phyloP scores from a whole-genome alignment of 352 stramenopile genomes.

The Globisporangium polare region DNA sequence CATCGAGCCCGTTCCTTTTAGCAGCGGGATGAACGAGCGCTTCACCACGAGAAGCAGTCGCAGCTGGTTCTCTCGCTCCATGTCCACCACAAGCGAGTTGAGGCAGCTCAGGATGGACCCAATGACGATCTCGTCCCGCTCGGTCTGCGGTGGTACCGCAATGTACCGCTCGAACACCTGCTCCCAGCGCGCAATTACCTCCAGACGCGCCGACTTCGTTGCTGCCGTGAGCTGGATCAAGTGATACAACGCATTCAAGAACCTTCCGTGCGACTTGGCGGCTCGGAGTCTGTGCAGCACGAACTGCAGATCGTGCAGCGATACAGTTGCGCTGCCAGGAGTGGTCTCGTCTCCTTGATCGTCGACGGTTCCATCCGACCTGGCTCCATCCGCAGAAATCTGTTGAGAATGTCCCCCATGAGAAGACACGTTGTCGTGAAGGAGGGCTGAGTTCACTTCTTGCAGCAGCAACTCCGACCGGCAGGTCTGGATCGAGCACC shows the following conservation, averaged over 20 bases:
- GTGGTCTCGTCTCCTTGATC: neutral
- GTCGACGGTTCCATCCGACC: neutral
- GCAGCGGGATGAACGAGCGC: conserved; percentile 42
- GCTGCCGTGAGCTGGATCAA: conserved; percentile 34
- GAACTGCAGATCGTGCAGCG: conserved; percentile 22
- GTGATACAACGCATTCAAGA: conserved; percentile 62
- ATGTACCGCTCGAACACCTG: conserved; percentile 44
- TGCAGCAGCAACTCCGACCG: conserved; percentile 16
- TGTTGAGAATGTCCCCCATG: neutral
- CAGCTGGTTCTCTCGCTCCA: conserved; percentile 37
- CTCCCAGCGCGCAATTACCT: conserved; percentile 37
- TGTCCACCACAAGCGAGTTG: conserved; percentile 30
- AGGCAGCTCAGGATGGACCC: conserved; percentile 34
- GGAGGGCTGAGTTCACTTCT: neutral
- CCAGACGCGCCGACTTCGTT: conserved; percentile 17
- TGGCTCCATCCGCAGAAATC: neutral
- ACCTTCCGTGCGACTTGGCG: conserved; percentile 55
- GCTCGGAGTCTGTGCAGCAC: conserved; percentile 27
- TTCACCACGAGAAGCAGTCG: conserved; percentile 47
- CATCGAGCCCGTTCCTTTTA: conserved; percentile 28
- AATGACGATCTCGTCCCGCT: conserved; percentile 56
- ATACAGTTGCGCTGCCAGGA: neutral
- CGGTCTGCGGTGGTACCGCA: conserved; percentile 29
- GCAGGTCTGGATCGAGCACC: conserved; percentile 26
- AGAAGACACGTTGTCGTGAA: neutral